A percentile compares a stretch with the other conserved stretches of the same genome.
Evolutionary conservation across 768 basidiomycete species (phyloP).

Genomic region (Phaeolepiota aurea): DNA sequence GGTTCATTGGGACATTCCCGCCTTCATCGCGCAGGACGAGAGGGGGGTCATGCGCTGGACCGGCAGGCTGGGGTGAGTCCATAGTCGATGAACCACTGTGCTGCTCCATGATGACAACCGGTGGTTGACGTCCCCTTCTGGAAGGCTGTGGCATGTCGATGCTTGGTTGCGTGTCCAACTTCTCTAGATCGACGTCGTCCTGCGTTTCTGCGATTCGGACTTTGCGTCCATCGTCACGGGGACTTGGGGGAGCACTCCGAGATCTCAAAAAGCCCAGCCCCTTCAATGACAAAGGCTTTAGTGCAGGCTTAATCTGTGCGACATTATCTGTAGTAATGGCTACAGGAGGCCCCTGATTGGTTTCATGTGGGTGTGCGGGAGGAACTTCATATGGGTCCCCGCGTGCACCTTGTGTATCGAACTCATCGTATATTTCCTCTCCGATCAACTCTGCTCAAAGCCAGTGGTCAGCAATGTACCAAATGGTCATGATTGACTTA

Average conservation of each 20-base stretch:
- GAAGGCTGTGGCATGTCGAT: background rate
- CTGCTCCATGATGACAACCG: slow-evolving; percentile 19
- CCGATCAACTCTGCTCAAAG: slow-evolving; percentile 70
- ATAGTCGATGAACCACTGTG: slow-evolving; percentile 16
- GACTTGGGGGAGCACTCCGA: slow-evolving; percentile 50
- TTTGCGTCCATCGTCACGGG: slow-evolving; percentile 21
- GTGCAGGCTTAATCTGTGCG: background rate
- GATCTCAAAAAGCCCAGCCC: slow-evolving; percentile 45
- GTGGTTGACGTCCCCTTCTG: slow-evolving; percentile 7
- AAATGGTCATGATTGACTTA: slow-evolving; percentile 13
- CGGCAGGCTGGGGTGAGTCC: slow-evolving; percentile 10
- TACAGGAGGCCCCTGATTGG: background rate
- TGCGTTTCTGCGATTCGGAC: slow-evolving; percentile 5
- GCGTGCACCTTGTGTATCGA: slow-evolving; percentile 70
- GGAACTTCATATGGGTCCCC: slow-evolving; percentile 35
- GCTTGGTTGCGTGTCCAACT: background rate
- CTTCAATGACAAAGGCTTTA: slow-evolving; percentile 31
- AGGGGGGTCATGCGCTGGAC: background rate
- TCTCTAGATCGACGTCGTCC: slow-evolving; percentile 6
- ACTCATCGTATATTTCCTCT: slow-evolving; percentile 90
- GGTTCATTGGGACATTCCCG: slow-evolving; percentile 1
- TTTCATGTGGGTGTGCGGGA: background rate
- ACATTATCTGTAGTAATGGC: background rate
- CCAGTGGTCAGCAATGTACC: background rate
- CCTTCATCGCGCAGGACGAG: background rate